Evolutionary conservation across 129 eudicot species (phyloP).

Genomic region (Glebionis coronaria): DNA sequence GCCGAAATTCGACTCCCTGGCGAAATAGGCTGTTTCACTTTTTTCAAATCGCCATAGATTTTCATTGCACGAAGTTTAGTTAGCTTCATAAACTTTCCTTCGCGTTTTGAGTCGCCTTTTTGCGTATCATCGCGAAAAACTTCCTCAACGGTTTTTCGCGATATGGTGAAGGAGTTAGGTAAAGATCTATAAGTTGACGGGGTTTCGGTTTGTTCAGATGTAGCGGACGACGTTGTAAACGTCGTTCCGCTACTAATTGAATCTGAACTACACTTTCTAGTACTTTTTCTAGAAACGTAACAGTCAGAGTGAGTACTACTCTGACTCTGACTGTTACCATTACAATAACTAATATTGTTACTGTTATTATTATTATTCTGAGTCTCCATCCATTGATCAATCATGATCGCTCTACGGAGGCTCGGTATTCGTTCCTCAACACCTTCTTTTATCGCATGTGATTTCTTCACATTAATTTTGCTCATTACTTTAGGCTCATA

Average conservation of each 20-base stretch:
- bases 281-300: constrained; percentile 5
- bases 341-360: not conserved
- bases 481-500: constrained; percentile 21
- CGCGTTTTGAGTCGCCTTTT: constrained; percentile 22
- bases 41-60: constrained; percentile 71
- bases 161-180: constrained; percentile 29
- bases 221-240: constrained; percentile 37
- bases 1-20: constrained; percentile 65
- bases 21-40: constrained; percentile 74
- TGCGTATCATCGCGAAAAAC: constrained; percentile 17
- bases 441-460: constrained; percentile 7
- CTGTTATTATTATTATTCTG: constrained; percentile 10
- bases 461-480: constrained; percentile 10
- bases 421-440: constrained; percentile 40
- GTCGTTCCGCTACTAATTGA: constrained; percentile 54
- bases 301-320: no score
- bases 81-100: constrained; percentile 44
- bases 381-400: constrained; percentile 74
- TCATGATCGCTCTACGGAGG: constrained; percentile 63
- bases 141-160: constrained; percentile 13
- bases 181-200: constrained; percentile 31
- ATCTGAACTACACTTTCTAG: constrained; percentile 30
- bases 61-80: constrained; percentile 67
- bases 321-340: not conserved
- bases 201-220: constrained; percentile 47